A percentile compares a stretch with the other conserved stretches of the same genome.
Conservation (phyloP, 192 early-diverging fungal species). For the Coemansia sp. region DNA sequence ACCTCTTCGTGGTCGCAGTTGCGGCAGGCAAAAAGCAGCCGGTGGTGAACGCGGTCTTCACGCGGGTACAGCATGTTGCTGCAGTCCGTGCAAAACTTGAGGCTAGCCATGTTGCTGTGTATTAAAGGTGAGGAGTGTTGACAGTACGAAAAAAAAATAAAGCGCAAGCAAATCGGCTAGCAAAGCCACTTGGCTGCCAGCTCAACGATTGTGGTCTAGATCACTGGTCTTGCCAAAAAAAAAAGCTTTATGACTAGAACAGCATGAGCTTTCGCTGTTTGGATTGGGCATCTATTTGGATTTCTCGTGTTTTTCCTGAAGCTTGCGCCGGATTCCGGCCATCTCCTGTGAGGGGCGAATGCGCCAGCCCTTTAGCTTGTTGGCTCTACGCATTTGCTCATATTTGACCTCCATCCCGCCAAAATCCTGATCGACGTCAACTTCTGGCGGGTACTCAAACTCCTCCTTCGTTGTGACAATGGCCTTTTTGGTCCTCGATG, state of each 20-base stretch:
- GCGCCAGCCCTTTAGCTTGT: conserved; percentile 52
- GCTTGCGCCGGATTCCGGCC: conserved; percentile 14
- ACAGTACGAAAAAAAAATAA: not conserved
- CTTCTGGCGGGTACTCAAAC: conserved; percentile 60
- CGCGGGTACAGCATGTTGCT: conserved; percentile 81
- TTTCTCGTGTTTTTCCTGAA: conserved; percentile 6
- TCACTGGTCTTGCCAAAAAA: not conserved
- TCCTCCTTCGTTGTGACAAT: conserved; percentile 69
- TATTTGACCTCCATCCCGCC: conserved; percentile 31
- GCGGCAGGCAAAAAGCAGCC: conserved; percentile 70
- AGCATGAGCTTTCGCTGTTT: no score
- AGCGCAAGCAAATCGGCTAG: not conserved
- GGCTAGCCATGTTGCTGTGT: conserved; percentile 29
- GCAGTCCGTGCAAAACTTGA: conserved; percentile 56
- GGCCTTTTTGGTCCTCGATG: conserved; percentile 61
- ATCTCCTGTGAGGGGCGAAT: conserved; percentile 24
- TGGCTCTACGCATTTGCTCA: conserved; percentile 21
- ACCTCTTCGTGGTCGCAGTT: conserved; percentile 74
- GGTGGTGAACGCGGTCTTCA: conserved; percentile 59
- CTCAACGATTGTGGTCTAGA: not conserved
- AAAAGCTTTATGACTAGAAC: no score
- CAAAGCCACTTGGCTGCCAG: not conserved
- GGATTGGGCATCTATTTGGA: not conserved
- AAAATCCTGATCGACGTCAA: conserved; percentile 47
- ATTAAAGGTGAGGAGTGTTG: not conserved